phyloP scores from a whole-genome alignment of 768 basidiomycete species.

The Pisolithus microcarpus region DNA sequence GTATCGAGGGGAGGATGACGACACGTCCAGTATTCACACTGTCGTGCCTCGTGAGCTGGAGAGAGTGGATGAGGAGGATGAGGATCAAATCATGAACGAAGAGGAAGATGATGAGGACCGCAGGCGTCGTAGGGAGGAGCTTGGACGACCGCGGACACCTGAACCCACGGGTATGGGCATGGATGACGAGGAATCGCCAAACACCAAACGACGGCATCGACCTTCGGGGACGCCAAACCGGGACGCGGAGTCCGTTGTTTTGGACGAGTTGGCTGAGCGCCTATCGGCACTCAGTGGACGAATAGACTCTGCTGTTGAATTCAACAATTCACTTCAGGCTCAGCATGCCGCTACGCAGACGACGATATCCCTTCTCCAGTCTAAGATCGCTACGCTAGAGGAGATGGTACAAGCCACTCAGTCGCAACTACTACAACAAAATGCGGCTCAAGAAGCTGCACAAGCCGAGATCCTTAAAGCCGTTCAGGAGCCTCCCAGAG shows the following conservation, averaged over 20 bases:
- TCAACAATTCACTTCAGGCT: constrained; percentile 65
- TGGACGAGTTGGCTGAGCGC: constrained; percentile 55
- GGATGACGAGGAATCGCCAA: constrained; percentile 36
- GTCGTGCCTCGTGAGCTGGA: constrained; percentile 64
- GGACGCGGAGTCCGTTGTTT: constrained; percentile 27
- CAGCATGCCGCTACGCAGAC: constrained; percentile 73
- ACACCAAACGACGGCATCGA: constrained; percentile 13
- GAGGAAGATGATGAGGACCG: constrained; percentile 45
- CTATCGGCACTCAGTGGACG: constrained; percentile 59
- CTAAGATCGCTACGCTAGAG: constrained; percentile 65
- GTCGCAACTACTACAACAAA: constrained; percentile 33
- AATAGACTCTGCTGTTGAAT: constrained; percentile 66
- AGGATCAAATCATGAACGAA: constrained; percentile 40
- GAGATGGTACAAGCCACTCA: constrained; percentile 49
- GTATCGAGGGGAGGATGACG: constrained; percentile 54
- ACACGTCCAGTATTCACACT: constrained; percentile 65
- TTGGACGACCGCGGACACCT: constrained; percentile 72
- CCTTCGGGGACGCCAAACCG: constrained; percentile 15
- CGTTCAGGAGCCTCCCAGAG: constrained; percentile 28
- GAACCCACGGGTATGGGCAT: constrained; percentile 64
- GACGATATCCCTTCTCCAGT: constrained; percentile 63
- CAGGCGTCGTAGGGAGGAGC: constrained; percentile 39
- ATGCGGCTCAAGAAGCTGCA: constrained; percentile 29
- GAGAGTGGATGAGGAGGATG: constrained; percentile 69
- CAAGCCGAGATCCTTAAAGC: constrained; percentile 27